Conservation (phyloP, 164 flowering plant species). For the Aristolochia contorta region DNA sequence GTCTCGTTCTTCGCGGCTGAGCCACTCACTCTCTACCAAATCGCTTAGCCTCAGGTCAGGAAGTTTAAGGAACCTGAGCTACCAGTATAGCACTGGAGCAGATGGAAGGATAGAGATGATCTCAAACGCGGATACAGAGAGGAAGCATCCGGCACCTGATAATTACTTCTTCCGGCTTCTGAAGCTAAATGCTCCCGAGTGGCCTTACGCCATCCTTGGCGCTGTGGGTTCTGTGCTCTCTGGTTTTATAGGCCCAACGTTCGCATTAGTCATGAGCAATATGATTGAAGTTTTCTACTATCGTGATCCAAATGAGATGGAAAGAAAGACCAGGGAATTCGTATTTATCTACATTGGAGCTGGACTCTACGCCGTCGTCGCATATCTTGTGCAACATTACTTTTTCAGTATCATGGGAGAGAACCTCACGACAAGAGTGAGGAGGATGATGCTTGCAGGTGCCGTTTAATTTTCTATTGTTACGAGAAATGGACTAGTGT, state of each 20-base stretch:
- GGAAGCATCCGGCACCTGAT: constrained; percentile 72
- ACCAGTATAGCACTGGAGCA: constrained; percentile 89
- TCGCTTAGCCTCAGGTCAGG: constrained; percentile 92
- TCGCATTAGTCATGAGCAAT: constrained; percentile 96
- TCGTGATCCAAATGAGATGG: constrained; percentile 57
- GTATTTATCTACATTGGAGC: constrained; percentile 90
- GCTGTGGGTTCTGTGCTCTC: constrained; percentile 84
- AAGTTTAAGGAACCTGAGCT: constrained; percentile 86
- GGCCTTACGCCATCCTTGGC: constrained; percentile 93
- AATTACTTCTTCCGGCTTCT: constrained; percentile 77
- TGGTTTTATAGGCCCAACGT: constrained; percentile 90
- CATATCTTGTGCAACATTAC: constrained; percentile 87
- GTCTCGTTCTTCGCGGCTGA: constrained; percentile 74
- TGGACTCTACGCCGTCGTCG: constrained; percentile 85
- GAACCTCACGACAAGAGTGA: constrained; percentile 89
- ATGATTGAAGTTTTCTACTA: constrained; percentile 99
- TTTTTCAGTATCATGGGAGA: constrained; percentile 97
- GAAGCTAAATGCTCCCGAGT: constrained; percentile 85
- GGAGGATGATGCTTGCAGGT: constrained; percentile 99
- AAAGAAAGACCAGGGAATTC: constrained; percentile 75
- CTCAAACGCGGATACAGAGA: constrained; percentile 77
- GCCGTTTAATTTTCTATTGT: neutral
- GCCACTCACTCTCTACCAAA: constrained; percentile 89
- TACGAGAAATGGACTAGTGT: neutral
- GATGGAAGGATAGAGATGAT: constrained; percentile 97